Evolutionary conservation across 192 early-diverging fungal genomes (phyloP), one percentile per base, ranked within the genome.

Genomic region (Coemansia sp.): DNA sequence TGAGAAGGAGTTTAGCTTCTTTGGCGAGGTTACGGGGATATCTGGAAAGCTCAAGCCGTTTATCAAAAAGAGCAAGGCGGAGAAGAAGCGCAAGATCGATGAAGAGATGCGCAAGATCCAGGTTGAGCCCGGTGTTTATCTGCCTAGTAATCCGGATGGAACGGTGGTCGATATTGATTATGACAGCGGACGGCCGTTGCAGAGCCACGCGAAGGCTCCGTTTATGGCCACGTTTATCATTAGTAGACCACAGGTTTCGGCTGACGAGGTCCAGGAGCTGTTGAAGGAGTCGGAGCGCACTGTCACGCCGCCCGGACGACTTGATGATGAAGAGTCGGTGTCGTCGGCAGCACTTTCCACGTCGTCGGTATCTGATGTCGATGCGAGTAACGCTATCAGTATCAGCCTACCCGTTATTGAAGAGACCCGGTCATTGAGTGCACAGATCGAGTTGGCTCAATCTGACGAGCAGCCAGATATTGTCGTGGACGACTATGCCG

Each of bases 11-110:
- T 98, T 99, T 80, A 80, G 74, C 38, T 99, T 99, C 88, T 99
- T 99, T 85, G 85, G 85, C 67, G 91, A 95, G 71, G 92, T 99
- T 12, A 99, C 98, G 0, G 94, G 93, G 5, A 99, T 99, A 63
- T 99, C 98, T 31, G 98, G 98, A 22, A 95, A 95, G 72, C 86
- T 99, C 51, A 98, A 97, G 86, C 95, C 94, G 29, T 92, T 89
- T 63, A 95, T 99, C 74, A 92, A 93, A 65, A 91, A 90, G 74
- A 87, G 88, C 64, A 96, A 98, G 80, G 79, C 86, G 8, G 98
- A 98, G 77, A 99, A 99, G 88, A 99, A 99, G 90, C 92, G 93
- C 71, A 96, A 97, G 76, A 94, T 99, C 77, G 98, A 99, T 71
- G 96, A 99, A 71, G 98, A 99, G 83, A 91, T 99, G 88, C 87